A percentile compares a stretch with the other conserved stretches of the same genome.
Evolutionary conservation across 192 early-diverging fungal genomes (phyloP).

Genomic region (Piromyces sp.): DNA sequence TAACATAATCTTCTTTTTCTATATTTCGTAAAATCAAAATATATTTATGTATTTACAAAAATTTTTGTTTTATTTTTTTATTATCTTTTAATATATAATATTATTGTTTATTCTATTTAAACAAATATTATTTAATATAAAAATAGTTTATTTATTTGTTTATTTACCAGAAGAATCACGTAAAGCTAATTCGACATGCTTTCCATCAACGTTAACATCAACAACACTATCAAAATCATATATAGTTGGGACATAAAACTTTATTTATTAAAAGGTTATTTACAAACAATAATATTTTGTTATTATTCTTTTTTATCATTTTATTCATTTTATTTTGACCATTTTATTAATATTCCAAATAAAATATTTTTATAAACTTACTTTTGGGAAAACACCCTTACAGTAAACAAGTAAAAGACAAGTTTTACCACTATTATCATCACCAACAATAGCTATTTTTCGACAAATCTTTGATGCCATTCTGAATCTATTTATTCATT

Average conservation of each 20-base stretch:
- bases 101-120: too few relatives aligned
- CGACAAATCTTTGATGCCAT: conserved; percentile 53
- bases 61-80: too few relatives aligned
- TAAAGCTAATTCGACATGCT: conserved; percentile 64
- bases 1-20: conserved; percentile 91
- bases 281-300: too few relatives aligned
- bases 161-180: conserved; percentile 79
- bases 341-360: too few relatives aligned
- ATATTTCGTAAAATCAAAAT: too few relatives aligned
- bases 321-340: background rate
- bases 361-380: conserved; percentile 19
- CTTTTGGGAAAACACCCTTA: conserved; percentile 70
- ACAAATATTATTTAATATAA: too few relatives aligned
- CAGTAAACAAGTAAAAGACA: conserved; percentile 72
- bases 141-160: background rate
- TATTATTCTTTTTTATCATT: background rate
- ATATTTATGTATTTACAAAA: too few relatives aligned
- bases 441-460: conserved; percentile 86
- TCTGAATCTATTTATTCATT: background rate
- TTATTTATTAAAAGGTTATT: too few relatives aligned
- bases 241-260: conserved; percentile 54
- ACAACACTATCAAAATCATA: conserved; percentile 89
- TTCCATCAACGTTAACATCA: conserved; percentile 72
- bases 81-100: too few relatives aligned
- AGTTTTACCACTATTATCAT: conserved; percentile 84